Evolutionary conservation across 2,329 filamentous ascomycete species (phyloP).

Genomic region (Periconia digitata): DNA sequence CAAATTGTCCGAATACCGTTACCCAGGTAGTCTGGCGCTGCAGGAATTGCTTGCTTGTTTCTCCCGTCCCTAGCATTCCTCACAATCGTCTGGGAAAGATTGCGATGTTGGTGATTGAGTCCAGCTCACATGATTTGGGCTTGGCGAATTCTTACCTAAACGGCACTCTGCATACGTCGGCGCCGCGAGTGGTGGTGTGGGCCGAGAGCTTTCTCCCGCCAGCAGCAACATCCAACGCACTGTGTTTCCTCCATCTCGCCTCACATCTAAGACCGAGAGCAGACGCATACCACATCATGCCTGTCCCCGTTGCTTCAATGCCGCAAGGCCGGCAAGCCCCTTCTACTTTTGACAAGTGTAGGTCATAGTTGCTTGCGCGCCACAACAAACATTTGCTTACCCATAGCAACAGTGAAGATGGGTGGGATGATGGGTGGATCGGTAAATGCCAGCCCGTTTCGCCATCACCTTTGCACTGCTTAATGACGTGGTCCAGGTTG

Average conservation of each 20-base stretch:
- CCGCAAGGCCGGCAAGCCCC: slow-evolving; percentile 52
- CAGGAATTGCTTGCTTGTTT: too few species aligned
- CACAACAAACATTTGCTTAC: slow-evolving; percentile 30
- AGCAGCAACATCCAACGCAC: slow-evolving; percentile 11
- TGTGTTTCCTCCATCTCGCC: not conserved
- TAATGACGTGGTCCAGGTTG: slow-evolving; percentile 59
- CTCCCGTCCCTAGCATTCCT: not conserved
- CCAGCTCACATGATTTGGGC: not conserved
- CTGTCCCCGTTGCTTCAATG: slow-evolving; percentile 56
- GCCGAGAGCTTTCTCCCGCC: not conserved
- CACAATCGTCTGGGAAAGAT: too few species aligned
- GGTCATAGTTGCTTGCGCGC: slow-evolving; percentile 26
- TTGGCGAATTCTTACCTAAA: not conserved
- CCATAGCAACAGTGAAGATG: slow-evolving; percentile 78
- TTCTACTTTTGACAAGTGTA: slow-evolving; percentile 72
- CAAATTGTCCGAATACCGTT: not conserved
- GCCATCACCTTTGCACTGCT: not conserved
- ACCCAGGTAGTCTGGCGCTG: not conserved
- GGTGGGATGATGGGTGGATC: slow-evolving; percentile 97
- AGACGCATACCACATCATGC: slow-evolving; percentile 48
- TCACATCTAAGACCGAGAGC: not conserved
- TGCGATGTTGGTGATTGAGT: too few species aligned
- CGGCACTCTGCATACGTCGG: not conserved
- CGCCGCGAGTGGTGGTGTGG: not conserved
- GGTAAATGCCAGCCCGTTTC: slow-evolving; percentile 11